Percentiles rank a stretch among this genome's conserved stretches.
phyloP scores from a whole-genome alignment of 169 alveolate species.

The Plasmodium fragile region DNA sequence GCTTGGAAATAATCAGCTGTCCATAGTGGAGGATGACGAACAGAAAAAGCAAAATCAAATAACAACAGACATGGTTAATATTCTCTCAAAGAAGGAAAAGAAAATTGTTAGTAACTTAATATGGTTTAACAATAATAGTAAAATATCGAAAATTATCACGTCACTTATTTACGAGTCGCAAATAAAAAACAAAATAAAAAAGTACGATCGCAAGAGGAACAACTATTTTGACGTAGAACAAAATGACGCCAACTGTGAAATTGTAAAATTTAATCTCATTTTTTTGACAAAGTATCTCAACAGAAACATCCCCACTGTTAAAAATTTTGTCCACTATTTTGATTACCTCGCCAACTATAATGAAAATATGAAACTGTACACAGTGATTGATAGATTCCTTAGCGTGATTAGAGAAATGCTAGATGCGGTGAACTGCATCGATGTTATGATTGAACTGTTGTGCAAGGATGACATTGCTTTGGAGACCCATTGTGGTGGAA shows the following conservation, averaged over 20 bases:
- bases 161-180: conserved; percentile 62
- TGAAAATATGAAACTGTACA: conserved; percentile 64
- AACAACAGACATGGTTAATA: not conserved
- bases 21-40: not conserved
- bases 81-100: conserved; percentile 68
- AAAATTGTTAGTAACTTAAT: conserved; percentile 56
- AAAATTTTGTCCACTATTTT: conserved; percentile 76
- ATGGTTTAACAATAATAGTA: conserved; percentile 72
- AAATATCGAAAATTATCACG: conserved; percentile 61
- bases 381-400: conserved; percentile 68
- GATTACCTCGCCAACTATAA: conserved; percentile 69
- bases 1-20: not conserved
- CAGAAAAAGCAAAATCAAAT: not conserved
- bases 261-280: conserved; percentile 49
- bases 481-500: not conserved
- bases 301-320: conserved; percentile 68
- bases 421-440: conserved; percentile 42
- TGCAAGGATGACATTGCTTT: conserved; percentile 35
- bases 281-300: conserved; percentile 64
- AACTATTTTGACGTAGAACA: conserved; percentile 65
- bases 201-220: conserved; percentile 23
- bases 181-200: conserved; percentile 53
- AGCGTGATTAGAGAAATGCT: conserved; percentile 57
- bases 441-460: conserved; percentile 37
- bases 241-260: conserved; percentile 43